Evolutionary conservation across 164 flowering plant species (phyloP), one percentile per base, ranked within the genome.

Genomic region (Malania oleifera): DNA sequence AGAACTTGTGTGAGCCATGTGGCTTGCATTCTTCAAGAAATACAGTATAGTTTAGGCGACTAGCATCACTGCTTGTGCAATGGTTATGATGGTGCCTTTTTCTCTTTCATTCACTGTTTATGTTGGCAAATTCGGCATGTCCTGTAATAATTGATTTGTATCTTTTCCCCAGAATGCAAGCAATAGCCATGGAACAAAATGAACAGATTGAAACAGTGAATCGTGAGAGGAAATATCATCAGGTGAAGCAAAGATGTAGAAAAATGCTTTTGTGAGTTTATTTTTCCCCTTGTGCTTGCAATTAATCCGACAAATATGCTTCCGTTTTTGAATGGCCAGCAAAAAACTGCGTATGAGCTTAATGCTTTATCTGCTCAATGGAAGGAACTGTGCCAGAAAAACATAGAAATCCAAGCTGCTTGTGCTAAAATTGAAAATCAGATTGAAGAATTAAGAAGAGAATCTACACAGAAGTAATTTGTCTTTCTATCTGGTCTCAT

Each of bases 81-180:
- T n/a, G n/a, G n/a, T n/a, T n/a, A n/a, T n/a, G n/a, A n/a, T n/a
- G n/a, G n/a, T n/a, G n/a, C n/a, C n/a, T n/a, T n/a, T n/a, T n/a
- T n/a, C n/a, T n/a, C n/a, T n/a, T n/a, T n/a, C n/a, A n/a, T n/a
- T n/a, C n/a, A n/a, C n/a, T n/a, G n/a, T 12, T 34, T 34, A 7
- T 34, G 38, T 12, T 34, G 11, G 11, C 11, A 34, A 7, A 34
- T 34, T 7, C 38, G 11, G 10, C 1, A 12, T 7, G 7, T 34
- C 1, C 11, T 1, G 7, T 34, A 0, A 7, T 34, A 0, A 7
- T 45, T 1, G 8, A 7, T 45, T n/a, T n/a, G n/a, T n/a, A n/a
- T n/a, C n/a, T n/a, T n/a, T n/a, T n/a, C n/a, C n/a, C n/a, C 18
- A 50, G 53, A 50, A 50, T 50, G 7, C 53, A 50, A 50, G 53